Base-by-base conservation (phyloP, 805 yeast genomes). In the Cyberlindnera japonica region DNA sequence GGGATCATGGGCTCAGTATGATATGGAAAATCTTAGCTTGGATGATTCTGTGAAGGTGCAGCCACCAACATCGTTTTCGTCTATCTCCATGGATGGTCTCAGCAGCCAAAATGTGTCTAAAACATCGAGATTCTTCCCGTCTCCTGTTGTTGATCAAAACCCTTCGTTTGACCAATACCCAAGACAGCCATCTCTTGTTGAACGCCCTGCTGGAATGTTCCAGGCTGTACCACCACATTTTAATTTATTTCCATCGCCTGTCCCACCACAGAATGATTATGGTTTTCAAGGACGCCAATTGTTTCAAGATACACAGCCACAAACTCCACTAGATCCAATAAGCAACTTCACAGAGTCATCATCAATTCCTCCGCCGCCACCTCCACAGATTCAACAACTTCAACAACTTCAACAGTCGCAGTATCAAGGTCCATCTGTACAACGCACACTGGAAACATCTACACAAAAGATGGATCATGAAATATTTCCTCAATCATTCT, bases 61-160 rank as follows among this genome's bases (percentile, higher is more conserved):
- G n/a, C 33, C 34, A 23, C 46, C 25, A 13, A 27, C 30, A 7
- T 8, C 16, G 7, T 18, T 15, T 15, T 27, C 30, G 12, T 27
- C 30, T 15, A 17, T 27, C 12, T 27, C 30, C 18, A 27, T 27
- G 30, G 30, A 27, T 8, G 30, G 30, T 14, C 20, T 37, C 4
- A 13, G 19, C 10, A 45, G 41, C 23, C 16, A 48, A 21, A 34
- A 17, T 25, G 48, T 44, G 2, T 44, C 48, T 6, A 34, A 24
- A 17, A 48, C 48, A 5, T 56, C 61, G 4, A 47, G 61, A 29
- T 56, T 56, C 38, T 56, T 56, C 38, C 61, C 61, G 1, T 44
- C 57, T 1, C 53, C 54, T 3, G 21, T 36, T 26, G 41, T 47
- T 10, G 45, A 45, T 11, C 54, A 52, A 18, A 44, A 50, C 13